Evolutionary conservation across 2,329 filamentous ascomycete species (phyloP), one percentile per base, ranked within the genome.

Genomic region (Fusarium humuli): DNA sequence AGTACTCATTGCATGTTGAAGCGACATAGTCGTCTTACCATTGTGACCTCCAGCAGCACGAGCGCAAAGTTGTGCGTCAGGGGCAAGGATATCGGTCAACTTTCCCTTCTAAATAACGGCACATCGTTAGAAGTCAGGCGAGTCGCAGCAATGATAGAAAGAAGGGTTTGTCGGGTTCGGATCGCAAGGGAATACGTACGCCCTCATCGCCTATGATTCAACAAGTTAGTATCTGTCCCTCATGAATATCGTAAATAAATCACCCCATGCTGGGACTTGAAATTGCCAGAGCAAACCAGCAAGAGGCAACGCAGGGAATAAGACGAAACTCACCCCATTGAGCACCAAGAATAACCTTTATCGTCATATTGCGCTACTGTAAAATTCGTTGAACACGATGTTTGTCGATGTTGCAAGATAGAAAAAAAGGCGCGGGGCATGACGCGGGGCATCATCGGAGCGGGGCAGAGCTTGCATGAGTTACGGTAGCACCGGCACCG

Each of bases 21-120:
- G 16, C 49, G 23, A 18, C 20, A 18, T 34, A 22, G 18, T 27
- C 44, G 23, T 52, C 49, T 52, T 52, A 52, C 49, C 49, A 30
- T 66, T 66, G 25, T 66, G 40, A 20, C 63, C 59, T 40, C 63
- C 63, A 52, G 63, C 63, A 25, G 63, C 63, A 34, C 63, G 53
- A 22, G 59, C 63, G 48, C 63, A 66, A 22, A 66, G 59, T 30
- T 66, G 63, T 41, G 63, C 63, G 23, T 59, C 44, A 42, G 59
- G 60, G 22, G 59, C 63, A 32, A 66, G 53, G 18, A 66, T 66
- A 20, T 66, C 63, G 44, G 59, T 66, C 22, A 63, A 37, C 47
- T 63, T 63, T 47, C 61, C 65, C 27, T 67, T 56, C 55, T 67
- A 20, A 18, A 63, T 16, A 40, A 14, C n/a, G 13, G 11, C 14